Percentiles rank a stretch among this genome's conserved stretches.
Conservation (phyloP, 2,329 filamentous ascomycete genomes). For the Epicoccum sorghinum region DNA sequence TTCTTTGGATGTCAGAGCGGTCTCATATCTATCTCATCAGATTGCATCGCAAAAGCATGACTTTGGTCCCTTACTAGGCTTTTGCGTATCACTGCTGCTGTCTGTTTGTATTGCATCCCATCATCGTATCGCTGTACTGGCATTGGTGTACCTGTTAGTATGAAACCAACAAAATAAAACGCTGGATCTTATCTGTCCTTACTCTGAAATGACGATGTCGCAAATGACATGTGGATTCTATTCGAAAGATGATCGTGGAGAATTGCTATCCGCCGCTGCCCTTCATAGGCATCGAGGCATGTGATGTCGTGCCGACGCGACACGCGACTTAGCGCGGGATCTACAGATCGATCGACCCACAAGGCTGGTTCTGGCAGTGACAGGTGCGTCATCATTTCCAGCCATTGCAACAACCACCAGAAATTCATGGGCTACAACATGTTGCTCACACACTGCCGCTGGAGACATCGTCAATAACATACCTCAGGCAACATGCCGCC, state of each 20-base stretch:
- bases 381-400: slow-evolving; percentile 33
- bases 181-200: too few relatives aligned
- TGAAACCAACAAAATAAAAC: too few relatives aligned
- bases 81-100: background rate
- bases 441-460: background rate
- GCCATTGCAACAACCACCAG: slow-evolving; percentile 7
- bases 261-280: too few relatives aligned
- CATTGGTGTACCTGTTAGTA: too few relatives aligned
- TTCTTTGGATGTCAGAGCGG: background rate
- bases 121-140: too few relatives aligned
- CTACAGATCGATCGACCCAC: slow-evolving; percentile 25
- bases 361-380: slow-evolving; percentile 22
- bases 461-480: background rate
- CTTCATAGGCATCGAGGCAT: background rate
- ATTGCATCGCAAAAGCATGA: background rate
- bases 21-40: background rate
- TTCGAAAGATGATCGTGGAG: too few relatives aligned
- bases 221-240: too few relatives aligned
- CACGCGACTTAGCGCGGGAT: slow-evolving; percentile 26
- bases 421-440: background rate
- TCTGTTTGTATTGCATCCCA: too few relatives aligned
- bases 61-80: slow-evolving; percentile 4
- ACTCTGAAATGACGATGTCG: too few relatives aligned
- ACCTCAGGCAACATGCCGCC: slow-evolving; percentile 64
- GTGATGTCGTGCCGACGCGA: slow-evolving; percentile 25